Base-by-base conservation (phyloP, 768 basidiomycete genomes). In the Lentinula raphanica region DNA sequence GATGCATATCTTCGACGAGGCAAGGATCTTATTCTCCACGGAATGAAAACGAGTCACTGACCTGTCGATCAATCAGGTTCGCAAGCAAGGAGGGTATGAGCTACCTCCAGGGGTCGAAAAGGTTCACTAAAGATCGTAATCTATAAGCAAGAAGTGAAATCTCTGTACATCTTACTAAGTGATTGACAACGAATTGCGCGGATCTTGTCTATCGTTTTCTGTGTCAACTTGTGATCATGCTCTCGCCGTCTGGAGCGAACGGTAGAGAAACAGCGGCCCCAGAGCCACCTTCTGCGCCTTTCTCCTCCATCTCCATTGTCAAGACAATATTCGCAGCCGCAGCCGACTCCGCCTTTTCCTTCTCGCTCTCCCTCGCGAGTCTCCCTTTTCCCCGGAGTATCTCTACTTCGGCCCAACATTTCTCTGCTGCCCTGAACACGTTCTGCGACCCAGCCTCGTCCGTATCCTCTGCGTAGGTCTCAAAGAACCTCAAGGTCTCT, bases 1-100 rank as follows among this genome's bases (percentile, higher is more conserved):
- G 61, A 94, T 94, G 87, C 76, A 83, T 29, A 83, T 93, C 55
- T 94, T 96, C 65, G 94, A 95, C 66, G 83, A 88, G 79, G 92
- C 92, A 59, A 62, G 74, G 56, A 25, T 12, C 13, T 36, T 44
- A 0, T 44, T 21, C 1, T 44, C 49, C 31, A 36, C n/a, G n/a
- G n/a, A 21, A 6, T 28, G 5, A 31, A 19, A n/a, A 3, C 31
- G 8, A 12, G 28, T 38, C 35, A 12, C 11, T 25, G 6, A 17
- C 12, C 27, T 12, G 28, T 12, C 56, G 25, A 25, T 12, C n/a
- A 8, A 44, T 12, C 17, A 45, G 54, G 59, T 49, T 25, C 60
- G 64, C 11, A 55, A 58, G 64, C 59, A 65, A 44, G 53, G 64
- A 21, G 61, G 58, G 21, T 64, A 62, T 31, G 39, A 51, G 27